A percentile compares a stretch with the other conserved stretches of the same genome.
These are phyloP conservation scores for Carex parvula DNA, from an alignment of 176 grass and related monocot species.

Conservation along the genomic window DNA sequence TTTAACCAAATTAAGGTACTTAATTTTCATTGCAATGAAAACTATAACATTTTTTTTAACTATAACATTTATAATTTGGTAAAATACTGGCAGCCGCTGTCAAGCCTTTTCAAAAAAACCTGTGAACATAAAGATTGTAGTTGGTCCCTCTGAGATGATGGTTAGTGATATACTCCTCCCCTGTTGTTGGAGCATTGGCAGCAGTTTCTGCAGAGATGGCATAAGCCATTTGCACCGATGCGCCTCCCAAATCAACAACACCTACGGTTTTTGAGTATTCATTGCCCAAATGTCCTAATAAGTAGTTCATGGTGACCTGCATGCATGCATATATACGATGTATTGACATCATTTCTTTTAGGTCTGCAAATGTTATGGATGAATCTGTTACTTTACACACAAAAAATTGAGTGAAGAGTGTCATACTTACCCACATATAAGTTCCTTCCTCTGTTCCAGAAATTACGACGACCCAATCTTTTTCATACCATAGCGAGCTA, in stretches of 20 bases:
- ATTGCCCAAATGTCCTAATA: slow-evolving; percentile 43
- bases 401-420: background rate
- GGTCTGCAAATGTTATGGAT: background rate
- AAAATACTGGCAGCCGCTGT: too few relatives aligned
- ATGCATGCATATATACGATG: background rate
- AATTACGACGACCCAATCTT: slow-evolving; percentile 39
- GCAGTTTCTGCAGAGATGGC: slow-evolving; percentile 35
- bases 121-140: slow-evolving; percentile 47
- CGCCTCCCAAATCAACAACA: slow-evolving; percentile 49
- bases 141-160: slow-evolving; percentile 37
- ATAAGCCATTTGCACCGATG: slow-evolving; percentile 51
- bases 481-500: slow-evolving; percentile 36
- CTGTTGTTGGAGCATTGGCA: slow-evolving; percentile 29
- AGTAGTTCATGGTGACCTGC: slow-evolving; percentile 51
- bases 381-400: background rate
- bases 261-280: slow-evolving; percentile 40
- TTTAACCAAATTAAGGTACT: too few relatives aligned
- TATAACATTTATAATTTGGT: too few relatives aligned
- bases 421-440: slow-evolving; percentile 20
- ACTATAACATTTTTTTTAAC: too few relatives aligned
- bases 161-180: slow-evolving; percentile 32
- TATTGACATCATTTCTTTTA: too few relatives aligned
- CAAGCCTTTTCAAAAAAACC: background rate
- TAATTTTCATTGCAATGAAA: too few relatives aligned
- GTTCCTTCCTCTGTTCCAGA: slow-evolving; percentile 50